Conservation (phyloP, 2,329 filamentous ascomycete species). For the Raffaelea ambrosiae region DNA sequence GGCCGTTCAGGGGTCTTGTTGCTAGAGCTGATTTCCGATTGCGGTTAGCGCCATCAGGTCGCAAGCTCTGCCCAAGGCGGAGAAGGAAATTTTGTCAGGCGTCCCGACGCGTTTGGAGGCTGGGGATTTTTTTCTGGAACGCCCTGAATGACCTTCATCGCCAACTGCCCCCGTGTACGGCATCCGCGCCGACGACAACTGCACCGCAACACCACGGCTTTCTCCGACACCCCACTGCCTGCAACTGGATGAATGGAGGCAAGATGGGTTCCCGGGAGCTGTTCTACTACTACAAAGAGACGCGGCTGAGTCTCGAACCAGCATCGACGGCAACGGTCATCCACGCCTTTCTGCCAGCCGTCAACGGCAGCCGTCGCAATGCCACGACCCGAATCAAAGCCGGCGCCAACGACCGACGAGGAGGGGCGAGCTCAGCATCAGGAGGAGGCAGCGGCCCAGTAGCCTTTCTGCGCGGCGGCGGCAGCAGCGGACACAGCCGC, state of each 20-base stretch:
- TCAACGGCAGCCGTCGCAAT: slow-evolving; percentile 22
- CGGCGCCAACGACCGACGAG: not conserved
- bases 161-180: not conserved
- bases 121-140: slow-evolving; percentile 5
- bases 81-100: slow-evolving; percentile 4
- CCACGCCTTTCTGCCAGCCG: slow-evolving; percentile 58
- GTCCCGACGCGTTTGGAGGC: slow-evolving; percentile 4
- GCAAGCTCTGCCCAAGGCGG: not conserved
- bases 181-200: not conserved
- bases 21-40: slow-evolving; percentile 5
- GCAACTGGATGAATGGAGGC: slow-evolving; percentile 52
- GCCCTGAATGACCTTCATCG: not conserved
- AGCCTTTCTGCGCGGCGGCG: slow-evolving; percentile 15
- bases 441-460: slow-evolving; percentile 4
- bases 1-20: not conserved
- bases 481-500: slow-evolving; percentile 30
- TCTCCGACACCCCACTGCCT: no score
- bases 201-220: not conserved
- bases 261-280: slow-evolving; percentile 57
- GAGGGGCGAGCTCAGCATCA: not conserved
- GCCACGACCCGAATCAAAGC: not conserved
- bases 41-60: slow-evolving; percentile 2
- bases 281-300: slow-evolving; percentile 74
- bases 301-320: slow-evolving; percentile 72
- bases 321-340: slow-evolving; percentile 60